Evolutionary conservation across 768 basidiomycete species (phyloP).

Genomic region (Naganishia vaughanmartiniae): DNA sequence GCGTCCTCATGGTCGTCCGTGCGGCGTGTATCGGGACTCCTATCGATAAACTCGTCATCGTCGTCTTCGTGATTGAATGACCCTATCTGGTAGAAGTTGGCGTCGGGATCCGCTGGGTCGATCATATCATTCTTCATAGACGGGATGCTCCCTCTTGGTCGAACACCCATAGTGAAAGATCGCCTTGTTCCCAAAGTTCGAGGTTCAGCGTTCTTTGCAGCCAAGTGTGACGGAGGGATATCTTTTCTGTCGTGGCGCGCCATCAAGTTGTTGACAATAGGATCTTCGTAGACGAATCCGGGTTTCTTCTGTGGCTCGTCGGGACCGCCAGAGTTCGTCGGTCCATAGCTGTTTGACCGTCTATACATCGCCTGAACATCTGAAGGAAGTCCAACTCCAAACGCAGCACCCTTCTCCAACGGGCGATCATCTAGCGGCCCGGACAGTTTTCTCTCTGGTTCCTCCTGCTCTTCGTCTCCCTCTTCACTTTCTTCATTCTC

Average conservation of each 20-base stretch:
- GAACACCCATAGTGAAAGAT: slow-evolving; percentile 6
- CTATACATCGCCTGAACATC: background rate
- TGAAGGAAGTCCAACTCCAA: slow-evolving; percentile 11
- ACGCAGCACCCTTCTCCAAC: slow-evolving; percentile 1
- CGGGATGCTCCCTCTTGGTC: background rate
- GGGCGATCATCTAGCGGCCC: background rate
- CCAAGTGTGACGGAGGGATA: background rate
- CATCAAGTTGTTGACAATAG: background rate
- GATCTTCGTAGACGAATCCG: background rate
- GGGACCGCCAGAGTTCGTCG: background rate
- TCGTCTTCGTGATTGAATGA: slow-evolving; percentile 30
- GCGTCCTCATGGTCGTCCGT: background rate
- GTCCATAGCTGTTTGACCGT: slow-evolving; percentile 1
- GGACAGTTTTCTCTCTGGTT: background rate
- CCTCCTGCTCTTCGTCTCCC: slow-evolving; percentile 24
- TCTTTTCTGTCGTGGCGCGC: slow-evolving; percentile 7
- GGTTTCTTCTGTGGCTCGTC: slow-evolving; percentile 1
- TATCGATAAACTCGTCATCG: slow-evolving; percentile 24
- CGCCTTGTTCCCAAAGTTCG: slow-evolving; percentile 3
- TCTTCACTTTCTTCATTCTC: slow-evolving; percentile 21
- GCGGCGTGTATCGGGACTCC: slow-evolving; percentile 13
- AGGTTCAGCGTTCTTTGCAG: background rate
- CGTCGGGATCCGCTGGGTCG: slow-evolving; percentile 36
- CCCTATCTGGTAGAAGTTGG: slow-evolving; percentile 36
- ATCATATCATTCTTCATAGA: slow-evolving; percentile 19